Evolutionary conservation across 192 early-diverging fungal genomes (phyloP), one percentile per base, ranked within the genome.

Genomic region (Umbelopsis vinacea): DNA sequence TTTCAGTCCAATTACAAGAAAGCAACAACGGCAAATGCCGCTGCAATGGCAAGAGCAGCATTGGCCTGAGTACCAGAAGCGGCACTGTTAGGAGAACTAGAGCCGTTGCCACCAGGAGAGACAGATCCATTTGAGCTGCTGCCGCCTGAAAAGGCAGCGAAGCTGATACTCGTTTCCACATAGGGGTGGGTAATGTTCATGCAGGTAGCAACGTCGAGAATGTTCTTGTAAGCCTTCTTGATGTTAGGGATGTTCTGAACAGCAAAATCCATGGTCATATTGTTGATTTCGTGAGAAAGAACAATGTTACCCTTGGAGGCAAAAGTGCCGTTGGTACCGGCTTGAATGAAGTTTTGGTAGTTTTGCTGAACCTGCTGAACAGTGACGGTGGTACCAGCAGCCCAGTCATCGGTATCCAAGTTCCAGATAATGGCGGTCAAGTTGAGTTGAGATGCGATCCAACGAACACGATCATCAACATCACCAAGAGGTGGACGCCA

Each of bases 361-460:
- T 68, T 72, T n/a, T 70, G 17, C 43, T 75, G 69, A 47, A 79
- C 77, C 26, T 46, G 46, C n/a, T 57, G 14, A 6, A 69, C 7
- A 37, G 77, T 40, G 15, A 70, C 67, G 10, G 66, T 46, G 37
- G 12, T 46, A 63, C 68, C 75, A 63, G 79, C 79, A 63, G 66
- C 63, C 76, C 82, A 85, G 66, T 88, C 86, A 75, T 84, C 74
- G 35, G 84, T 86, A 68, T 88, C 86, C 68, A 83, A 79, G 40
- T 79, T 79, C 86, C 86, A 87, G 26, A 87, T 78, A 22, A 83
- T 76, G n/a, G 84, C 80, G 46, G 79, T 87, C 67, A 72, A 79
- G 35, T 77, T 80, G 23, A 86, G 75, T 70, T 86, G 82, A 53
- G 81, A 78, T 11, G 80, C 82, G 54, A 86, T 84, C 71, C 69